Evolutionary conservation across 495 filamentous ascomycete species (phyloP), one percentile per base, ranked within the genome.

Genomic region (Penicillium roqueforti): DNA sequence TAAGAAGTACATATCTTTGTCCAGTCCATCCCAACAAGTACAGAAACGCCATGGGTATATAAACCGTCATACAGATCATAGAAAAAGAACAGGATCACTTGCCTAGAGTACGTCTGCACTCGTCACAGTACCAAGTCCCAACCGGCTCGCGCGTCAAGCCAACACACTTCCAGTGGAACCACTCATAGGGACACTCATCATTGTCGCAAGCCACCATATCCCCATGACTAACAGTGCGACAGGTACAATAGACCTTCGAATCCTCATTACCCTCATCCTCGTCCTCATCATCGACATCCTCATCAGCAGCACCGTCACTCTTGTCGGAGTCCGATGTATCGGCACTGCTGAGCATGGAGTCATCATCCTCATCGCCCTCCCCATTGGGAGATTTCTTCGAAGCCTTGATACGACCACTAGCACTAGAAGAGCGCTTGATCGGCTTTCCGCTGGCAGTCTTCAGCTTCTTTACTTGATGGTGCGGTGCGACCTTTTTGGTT

Each of bases 201-300:
- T 97, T 96, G 72, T 98, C 93, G 71, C 93, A 98, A 3, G 91
- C 93, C 28, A 98, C 92, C 93, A 98, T 98, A 65, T 97, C 89
- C 37, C 93, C 93, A 74, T 88, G 92, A 68, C 88, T 95, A 53
- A 96, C 88, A 58, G 86, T 88, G 65, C 93, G 87, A 68, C 93
- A 98, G 23, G 86, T 81, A 71, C 93, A 98, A 69, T 98, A 98
- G 55, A 92, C 87, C 62, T 83, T 84, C 42, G 89, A 85, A 72
- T 97, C 92, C 49, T 88, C 86, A 41, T 86, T 90, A 29, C 92
- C 90, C 38, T 95, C 92, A 41, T 91, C 89, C 29, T 88, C 88
- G 1, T 85, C 80, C 10, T 87, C 88, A 32, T 83, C 83, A 31
- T 82, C 86, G 31, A 84, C 76, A 51, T 87, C 84, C 22, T 82